Base-by-base conservation (phyloP, 2,329 filamentous ascomycete species). In the Cryphonectria nitschkei region DNA sequence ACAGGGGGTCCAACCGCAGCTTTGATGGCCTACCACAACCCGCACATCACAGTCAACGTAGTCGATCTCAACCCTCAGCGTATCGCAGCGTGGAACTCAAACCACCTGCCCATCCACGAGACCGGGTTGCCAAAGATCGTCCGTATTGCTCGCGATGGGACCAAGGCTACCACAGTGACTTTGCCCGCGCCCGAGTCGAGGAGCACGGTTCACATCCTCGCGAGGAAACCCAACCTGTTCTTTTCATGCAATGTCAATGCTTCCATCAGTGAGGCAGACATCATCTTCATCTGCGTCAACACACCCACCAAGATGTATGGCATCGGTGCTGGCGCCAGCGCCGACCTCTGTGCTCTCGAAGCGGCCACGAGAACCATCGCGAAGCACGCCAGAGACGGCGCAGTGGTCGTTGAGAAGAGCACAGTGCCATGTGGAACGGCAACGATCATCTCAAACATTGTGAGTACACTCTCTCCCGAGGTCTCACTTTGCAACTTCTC, bases 321-420 rank as follows among this genome's bases (percentile, higher is more conserved):
- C 6, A 76, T 85, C 9, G 89, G 88, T 7, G 85, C 86, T 2
- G 88, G 88, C 0, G 81, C 82, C 71, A 88, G 88, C 1, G 85
- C 87, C 8, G 87, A 90, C 74, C 81, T 90, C 69, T 83, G 83
- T 26, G 85, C 84, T 9, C 79, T 90, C 3, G 88, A 90, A 75
- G 82, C 82, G 50, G 88, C 87, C 0, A 83, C 84, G 7, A 81
- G 84, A 65, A 84, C 84, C 61, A 86, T 90, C 58, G 88, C 88
- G 2, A 78, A 83, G 52, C 81, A 86, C 67, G 85, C 88, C 2
- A 85, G 82, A 63, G 77, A 79, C 9, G 86, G 85, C 34, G 84
- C 87, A 50, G 88, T 90, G 69, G 82, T 91, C 29, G 88, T 91
- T 6, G 88, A 90, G 78, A 91, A 90, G 79, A 88, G 86, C 73